phyloP scores from a whole-genome alignment of 352 stramenopile genomes.

The Globisporangium rhizosaccharum region DNA sequence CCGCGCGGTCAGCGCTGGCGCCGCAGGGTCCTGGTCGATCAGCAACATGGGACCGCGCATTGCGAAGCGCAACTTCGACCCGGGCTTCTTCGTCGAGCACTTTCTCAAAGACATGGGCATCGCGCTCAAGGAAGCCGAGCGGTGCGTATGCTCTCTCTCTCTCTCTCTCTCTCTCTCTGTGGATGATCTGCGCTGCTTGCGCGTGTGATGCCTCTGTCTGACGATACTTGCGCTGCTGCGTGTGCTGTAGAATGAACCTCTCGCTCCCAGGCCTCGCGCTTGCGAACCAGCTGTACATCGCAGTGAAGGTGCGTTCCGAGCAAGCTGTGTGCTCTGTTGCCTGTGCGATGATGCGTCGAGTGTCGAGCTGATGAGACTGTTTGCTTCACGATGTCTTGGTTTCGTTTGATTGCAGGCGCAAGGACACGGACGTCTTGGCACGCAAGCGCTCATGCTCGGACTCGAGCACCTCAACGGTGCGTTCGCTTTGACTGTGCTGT shows the following conservation, averaged over 20 bases:
- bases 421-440: constrained; percentile 73
- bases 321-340: too few species aligned
- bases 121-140: constrained; percentile 78
- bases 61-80: constrained; percentile 83
- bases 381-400: too few species aligned
- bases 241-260: constrained; percentile 66
- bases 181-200: constrained; percentile 4
- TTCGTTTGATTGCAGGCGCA: constrained; percentile 39
- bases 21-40: constrained; percentile 86
- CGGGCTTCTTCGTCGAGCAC: constrained; percentile 90
- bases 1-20: constrained; percentile 74
- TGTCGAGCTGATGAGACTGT: neutral
- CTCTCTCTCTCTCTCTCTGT: neutral
- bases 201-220: neutral
- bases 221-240: neutral
- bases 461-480: constrained; percentile 84
- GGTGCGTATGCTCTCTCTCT: constrained; percentile 19
- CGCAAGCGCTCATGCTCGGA: constrained; percentile 82
- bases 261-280: constrained; percentile 80
- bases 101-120: constrained; percentile 91
- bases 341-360: neutral
- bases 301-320: constrained; percentile 47
- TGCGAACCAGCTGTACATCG: constrained; percentile 83
- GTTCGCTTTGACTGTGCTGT: constrained; percentile 1
- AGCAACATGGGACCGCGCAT: constrained; percentile 88